Base-by-base conservation (phyloP, 2,329 filamentous ascomycete species). In the Arthrobotrys pseudoclavata region DNA sequence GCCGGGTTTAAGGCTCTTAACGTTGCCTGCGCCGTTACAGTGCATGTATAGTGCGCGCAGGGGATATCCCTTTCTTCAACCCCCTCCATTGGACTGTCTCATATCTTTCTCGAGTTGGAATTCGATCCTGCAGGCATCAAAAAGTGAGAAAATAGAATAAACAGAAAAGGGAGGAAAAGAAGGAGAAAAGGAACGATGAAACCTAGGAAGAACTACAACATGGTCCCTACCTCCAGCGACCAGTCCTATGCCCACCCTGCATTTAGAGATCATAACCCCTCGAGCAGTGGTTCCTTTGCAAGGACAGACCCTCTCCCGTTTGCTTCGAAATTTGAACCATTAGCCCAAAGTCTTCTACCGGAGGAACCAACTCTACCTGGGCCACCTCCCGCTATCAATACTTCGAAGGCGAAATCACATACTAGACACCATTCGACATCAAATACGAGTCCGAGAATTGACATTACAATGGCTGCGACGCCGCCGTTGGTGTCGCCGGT, bases 271-370 rank as follows among this genome's bases (percentile, higher is more conserved):
- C 22, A 26, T 9, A 22, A 55, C 20, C 29, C 66, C 55, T 24
- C 67, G 4, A 61, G 9, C 34, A 57, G 48, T 50, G 20, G 55
- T 42, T 42, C 34, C 13, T 3, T 6, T 7, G 15, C 55, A 26
- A 66, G 62, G 61, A 71, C 67, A 24, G 74, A 77, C 24, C 74
- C 74, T 3, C 67, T 77, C 18, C 74, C 74, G 13, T 77, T 71
- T 40, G 52, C 74, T 15, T 22, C 74, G n/a, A 67, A 26, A 22
- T 77, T 77, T 31, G 67, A 77, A 45, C 74, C 67, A 62, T 42
- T 77, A 13, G 26, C 55, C 6, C 67, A 77, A 6, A 71, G n/a
- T 53, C 40, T 67, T 52, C 18, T 70, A 18, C 74, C 74, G 0
- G 15, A 61, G 34, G 67, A 77, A 50, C 74, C 74, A 34, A 3